Evolutionary conservation across 2,329 filamentous ascomycete genomes (phyloP), one percentile per base, ranked within the genome.

Genomic region (Chrysosporium queenslandicum): DNA sequence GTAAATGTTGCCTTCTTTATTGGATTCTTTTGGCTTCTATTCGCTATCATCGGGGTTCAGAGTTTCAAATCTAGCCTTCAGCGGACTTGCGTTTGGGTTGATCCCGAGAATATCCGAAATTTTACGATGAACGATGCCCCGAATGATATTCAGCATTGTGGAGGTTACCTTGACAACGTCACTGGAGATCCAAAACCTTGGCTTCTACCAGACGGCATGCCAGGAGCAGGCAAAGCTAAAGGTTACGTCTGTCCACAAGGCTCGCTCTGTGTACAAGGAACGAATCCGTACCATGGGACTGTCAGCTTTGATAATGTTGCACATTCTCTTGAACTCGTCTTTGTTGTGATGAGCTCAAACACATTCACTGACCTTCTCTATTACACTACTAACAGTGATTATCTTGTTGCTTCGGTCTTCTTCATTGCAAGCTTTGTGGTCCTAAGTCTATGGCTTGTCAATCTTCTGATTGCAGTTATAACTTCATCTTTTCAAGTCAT

Each of bases 401-500:
- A 94, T 62, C 78, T 94, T 5, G 79, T 87, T 14, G 82, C 89
- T 3, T 87, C 90, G 1, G 73, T 97, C 2, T 98, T 81, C 67
- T 85, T 82, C 57, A 79, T 79, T 37, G 72, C 73, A 52, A 81
- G 76, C 0, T 91, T 95, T 64, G 82, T 98, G 62, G 87, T 98
- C 58, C 80, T 98, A 76, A 92, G 88, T 74, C 77, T 98, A 46
- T 98, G 92, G 92, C 79, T 98, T 62, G 89, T 94, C 58, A 97
- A 96, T 67, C 79, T 98, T 70, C 69, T 85, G 43, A 94, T 98
- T 63, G 92, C 92, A 2, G 92, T 98, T 62, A 98, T 98, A 65
- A 98, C 92, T 0, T 95, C 92, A 4, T 96, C 91, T 1, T 98
- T 98, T 64, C 92, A 98, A 66, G 87, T 98, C 58, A 98, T 98